Base-by-base conservation (phyloP, 225 moss, liverwort and hornwort genomes). In the Pseudisothecium myosuroides region DNA sequence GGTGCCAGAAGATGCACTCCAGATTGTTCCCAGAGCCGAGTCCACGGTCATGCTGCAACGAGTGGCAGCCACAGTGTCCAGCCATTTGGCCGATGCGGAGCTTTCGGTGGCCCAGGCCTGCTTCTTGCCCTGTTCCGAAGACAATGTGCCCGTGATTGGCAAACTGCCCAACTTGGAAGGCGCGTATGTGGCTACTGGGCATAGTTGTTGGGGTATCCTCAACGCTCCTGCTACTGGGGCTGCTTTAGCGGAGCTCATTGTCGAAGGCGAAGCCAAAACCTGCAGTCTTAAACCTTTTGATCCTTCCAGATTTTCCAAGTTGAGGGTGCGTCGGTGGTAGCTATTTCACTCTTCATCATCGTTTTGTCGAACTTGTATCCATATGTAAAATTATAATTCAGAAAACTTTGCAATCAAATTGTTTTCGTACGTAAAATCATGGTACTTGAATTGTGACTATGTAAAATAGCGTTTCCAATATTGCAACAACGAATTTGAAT, bases 201-300 rank as follows among this genome's bases (percentile, higher is more conserved):
- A 99, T 60, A 94, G 96, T 85, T 99, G 98, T 84, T 99, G 98
- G 98, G 98, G 98, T 31, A 99, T 99, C 16, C 94, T 99, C 78
- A 99, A 99, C 65, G 97, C 96, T 43, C 97, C 98, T 36, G 98
- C 96, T 34, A 99, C 98, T 23, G 98, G 97, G 34, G 97, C 94
- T 52, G 94, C 97, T 31, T 88, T 99, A 20, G 95, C 98, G n/a
- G 98, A 99, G 90, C 95, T 99, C 74, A 96, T 99, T 60, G 88
- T 93, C 77, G 89, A 96, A 45, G 97, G 98, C 36, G 90, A 63
- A 54, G 68, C 98, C 27, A 93, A 73, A 41, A 95, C 95, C 15
- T 96, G 95, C 80, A 93, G 96, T 85, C 81, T 99, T 27, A 85
- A 91, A 27, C 91, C 96, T 56, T 99, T 97, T 83, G 97, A 97